These are phyloP conservation scores for Xylariaceae sp. DNA, from an alignment of 2,329 filamentous ascomycete species.

Conservation along the genomic window DNA sequence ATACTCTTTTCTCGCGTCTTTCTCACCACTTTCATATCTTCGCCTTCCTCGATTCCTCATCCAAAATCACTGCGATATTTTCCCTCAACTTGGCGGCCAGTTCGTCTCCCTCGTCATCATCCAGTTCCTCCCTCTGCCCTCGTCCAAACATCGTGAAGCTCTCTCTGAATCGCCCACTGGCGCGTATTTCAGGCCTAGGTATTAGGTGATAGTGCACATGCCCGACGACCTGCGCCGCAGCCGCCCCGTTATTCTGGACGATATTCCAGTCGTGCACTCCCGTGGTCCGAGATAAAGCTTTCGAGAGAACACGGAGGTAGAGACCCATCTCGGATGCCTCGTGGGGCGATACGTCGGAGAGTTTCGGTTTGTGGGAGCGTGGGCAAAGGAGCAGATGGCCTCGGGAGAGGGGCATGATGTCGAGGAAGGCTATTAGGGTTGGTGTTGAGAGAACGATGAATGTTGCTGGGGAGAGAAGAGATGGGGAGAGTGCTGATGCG, in stretches of 20 bases:
- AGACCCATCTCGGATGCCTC: constrained; percentile 65
- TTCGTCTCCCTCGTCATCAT: constrained; percentile 65
- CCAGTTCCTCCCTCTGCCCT: constrained; percentile 67
- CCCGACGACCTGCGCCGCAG: constrained; percentile 86
- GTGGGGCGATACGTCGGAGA: constrained; percentile 62
- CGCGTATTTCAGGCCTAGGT: constrained; percentile 67
- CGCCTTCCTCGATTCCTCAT: constrained; percentile 37
- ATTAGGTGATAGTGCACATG: constrained; percentile 96
- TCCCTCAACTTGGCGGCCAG: constrained; percentile 55
- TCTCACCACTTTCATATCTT: constrained; percentile 25
- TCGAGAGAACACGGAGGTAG: constrained; percentile 67
- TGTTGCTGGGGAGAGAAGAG: constrained; percentile 35
- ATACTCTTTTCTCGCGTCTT: background rate
- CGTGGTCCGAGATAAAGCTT: constrained; percentile 64
- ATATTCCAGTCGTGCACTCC: constrained; percentile 88
- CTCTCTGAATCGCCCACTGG: constrained; percentile 50
- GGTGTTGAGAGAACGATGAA: constrained; percentile 75
- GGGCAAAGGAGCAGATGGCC: constrained; percentile 84
- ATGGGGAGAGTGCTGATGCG: constrained; percentile 28
- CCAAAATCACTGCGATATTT: constrained; percentile 45
- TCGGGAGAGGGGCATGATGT: constrained; percentile 81
- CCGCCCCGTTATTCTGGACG: constrained; percentile 89
- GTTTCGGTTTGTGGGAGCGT: constrained; percentile 70
- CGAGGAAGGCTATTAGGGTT: constrained; percentile 79
- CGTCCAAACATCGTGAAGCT: constrained; percentile 82